Evolutionary conservation across 805 yeast species (phyloP).

Genomic region (Ogataea trehalophila): DNA sequence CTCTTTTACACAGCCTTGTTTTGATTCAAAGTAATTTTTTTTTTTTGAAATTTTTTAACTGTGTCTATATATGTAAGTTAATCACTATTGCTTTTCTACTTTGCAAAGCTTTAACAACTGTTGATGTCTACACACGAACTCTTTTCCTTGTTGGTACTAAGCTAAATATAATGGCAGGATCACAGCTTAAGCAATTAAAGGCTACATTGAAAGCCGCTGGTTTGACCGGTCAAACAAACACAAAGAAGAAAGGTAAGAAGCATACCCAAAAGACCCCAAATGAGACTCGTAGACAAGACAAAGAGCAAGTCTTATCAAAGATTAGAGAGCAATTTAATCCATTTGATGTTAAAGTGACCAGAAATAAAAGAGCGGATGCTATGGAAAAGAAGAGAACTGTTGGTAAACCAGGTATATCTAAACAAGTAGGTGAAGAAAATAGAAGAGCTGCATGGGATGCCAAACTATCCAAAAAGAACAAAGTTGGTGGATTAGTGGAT

Average conservation of each 20-base stretch:
- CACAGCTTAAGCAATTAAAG: constrained; percentile 80
- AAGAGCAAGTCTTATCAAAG: constrained; percentile 45
- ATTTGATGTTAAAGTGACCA: constrained; percentile 72
- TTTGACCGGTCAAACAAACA: constrained; percentile 78
- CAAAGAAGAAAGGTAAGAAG: constrained; percentile 50
- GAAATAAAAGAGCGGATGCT: constrained; percentile 53
- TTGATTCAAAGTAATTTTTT: no score
- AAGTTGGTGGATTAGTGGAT: constrained; percentile 75
- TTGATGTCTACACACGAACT: no score
- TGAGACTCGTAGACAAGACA: constrained; percentile 68
- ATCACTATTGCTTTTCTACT: no score
- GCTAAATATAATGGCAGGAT: constrained; percentile 67
- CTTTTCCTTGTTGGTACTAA: not conserved
- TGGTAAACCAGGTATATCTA: constrained; percentile 66
- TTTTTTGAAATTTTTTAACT: no score
- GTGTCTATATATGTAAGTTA: no score
- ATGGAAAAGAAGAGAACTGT: constrained; percentile 43
- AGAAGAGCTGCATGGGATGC: constrained; percentile 60
- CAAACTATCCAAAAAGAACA: constrained; percentile 57
- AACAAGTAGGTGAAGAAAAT: constrained; percentile 63
- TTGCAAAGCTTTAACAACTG: no score
- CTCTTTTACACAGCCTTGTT: no score
- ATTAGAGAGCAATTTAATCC: constrained; percentile 87
- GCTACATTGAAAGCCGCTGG: constrained; percentile 75
- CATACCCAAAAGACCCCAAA: constrained; percentile 47